phyloP scores from a whole-genome alignment of 495 filamentous ascomycete species.

The Daldinia grandis region DNA sequence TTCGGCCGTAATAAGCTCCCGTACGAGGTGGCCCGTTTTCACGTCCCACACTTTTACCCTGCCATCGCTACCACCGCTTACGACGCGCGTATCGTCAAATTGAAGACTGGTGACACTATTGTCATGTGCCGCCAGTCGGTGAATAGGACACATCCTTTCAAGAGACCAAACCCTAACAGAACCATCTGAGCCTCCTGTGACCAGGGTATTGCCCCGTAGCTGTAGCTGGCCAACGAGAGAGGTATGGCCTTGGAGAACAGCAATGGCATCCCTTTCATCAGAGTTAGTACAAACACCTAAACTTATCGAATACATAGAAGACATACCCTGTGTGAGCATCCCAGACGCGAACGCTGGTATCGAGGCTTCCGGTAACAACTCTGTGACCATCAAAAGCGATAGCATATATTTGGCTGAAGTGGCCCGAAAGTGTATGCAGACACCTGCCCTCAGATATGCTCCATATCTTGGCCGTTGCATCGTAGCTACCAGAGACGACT shows the following conservation, averaged over 20 bases:
- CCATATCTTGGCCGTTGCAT: constrained; percentile 97
- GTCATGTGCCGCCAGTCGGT: constrained; percentile 95
- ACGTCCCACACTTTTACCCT: constrained; percentile 98
- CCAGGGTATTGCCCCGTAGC: constrained; percentile 90
- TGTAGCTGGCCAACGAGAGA: constrained; percentile 97
- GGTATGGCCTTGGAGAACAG: constrained; percentile 96
- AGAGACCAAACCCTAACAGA: constrained; percentile 96
- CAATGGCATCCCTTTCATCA: constrained; percentile 72
- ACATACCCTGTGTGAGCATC: constrained; percentile 87
- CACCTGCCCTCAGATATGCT: constrained; percentile 94
- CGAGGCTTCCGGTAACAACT: constrained; percentile 95
- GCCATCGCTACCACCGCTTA: constrained; percentile 94
- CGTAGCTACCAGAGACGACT: constrained; percentile 95
- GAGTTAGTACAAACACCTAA: constrained; percentile 34
- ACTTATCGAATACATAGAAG: not conserved
- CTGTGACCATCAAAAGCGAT: constrained; percentile 94
- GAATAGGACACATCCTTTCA: constrained; percentile 85
- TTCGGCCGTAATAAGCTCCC: constrained; percentile 88
- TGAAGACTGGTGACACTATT: constrained; percentile 97
- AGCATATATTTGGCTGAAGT: constrained; percentile 99
- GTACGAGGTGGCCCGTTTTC: constrained; percentile 85
- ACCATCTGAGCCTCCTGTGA: constrained; percentile 95
- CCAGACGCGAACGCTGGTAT: constrained; percentile 97
- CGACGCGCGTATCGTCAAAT: constrained; percentile 93
- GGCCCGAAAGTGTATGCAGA: constrained; percentile 86